Evolutionary conservation across 2,329 filamentous ascomycete species (phyloP).

Genomic region (Metarhizium guizhouense): DNA sequence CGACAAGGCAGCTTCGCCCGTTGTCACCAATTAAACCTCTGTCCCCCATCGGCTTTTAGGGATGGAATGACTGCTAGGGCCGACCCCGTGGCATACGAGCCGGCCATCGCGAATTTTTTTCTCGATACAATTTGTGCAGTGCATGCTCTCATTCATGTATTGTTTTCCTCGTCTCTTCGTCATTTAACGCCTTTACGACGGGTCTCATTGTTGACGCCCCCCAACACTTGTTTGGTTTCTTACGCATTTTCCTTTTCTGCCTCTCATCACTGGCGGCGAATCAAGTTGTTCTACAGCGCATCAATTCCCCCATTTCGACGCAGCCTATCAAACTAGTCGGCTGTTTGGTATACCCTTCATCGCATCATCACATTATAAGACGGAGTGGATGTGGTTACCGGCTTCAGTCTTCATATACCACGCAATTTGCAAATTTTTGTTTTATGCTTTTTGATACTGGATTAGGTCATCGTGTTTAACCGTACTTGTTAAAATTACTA

Average conservation of each 20-base stretch:
- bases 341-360: slow-evolving; percentile 19
- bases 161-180: not conserved
- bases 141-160: not conserved
- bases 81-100: not conserved
- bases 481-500: not conserved
- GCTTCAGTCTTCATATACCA: not conserved
- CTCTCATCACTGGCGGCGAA: not conserved
- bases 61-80: not conserved
- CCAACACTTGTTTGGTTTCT: not conserved
- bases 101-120: slow-evolving; percentile 3
- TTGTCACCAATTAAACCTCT: slow-evolving; percentile 59
- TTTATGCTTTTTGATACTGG: not conserved
- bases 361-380: slow-evolving; percentile 4
- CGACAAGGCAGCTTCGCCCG: slow-evolving; percentile 37
- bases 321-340: slow-evolving; percentile 1
- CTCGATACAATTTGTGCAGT: slow-evolving; percentile 1
- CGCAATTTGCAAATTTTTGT: not conserved
- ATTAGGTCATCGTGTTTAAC: not conserved
- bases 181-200: slow-evolving; percentile 3
- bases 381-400: slow-evolving; percentile 1
- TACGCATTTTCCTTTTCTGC: not conserved
- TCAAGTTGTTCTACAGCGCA: not conserved
- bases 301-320: not conserved
- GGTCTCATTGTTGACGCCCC: not conserved
- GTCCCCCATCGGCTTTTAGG: slow-evolving; percentile 50